Evolutionary conservation across 2,329 filamentous ascomycete genomes (phyloP), one percentile per base, ranked within the genome.

Genomic region (Cladosporium velox): DNA sequence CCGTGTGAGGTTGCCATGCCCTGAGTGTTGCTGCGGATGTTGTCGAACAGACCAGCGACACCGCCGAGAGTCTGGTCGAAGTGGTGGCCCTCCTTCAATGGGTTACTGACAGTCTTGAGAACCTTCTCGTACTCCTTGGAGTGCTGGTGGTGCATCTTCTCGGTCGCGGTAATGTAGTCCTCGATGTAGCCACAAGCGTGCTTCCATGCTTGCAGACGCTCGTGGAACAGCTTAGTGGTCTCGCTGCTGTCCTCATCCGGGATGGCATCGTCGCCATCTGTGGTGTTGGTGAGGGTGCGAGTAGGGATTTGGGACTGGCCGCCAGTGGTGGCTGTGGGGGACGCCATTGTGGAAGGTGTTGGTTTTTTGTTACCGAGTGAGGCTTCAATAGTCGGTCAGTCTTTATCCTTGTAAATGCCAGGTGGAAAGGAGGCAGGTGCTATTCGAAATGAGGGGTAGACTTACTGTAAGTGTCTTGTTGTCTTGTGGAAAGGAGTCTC

Each of bases 41-140:
- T 97, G 80, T 98, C 94, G 75, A 98, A 97, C 80, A 97, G 88
- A 67, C 92, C 91, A 54, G 92, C 89, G 65, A 99, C 81, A 67
- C 95, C 95, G 24, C 92, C 93, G n/a, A 94, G 83, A 66, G 86
- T 89, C 78, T 96, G 90, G 75, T 96, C 92, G 76, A 98, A 99
- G 80, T 99, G 95, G 72, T 96, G 88, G 2, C 91, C 92, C 79
- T 98, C 92, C 77, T 87, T 91, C 70, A 99, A 82, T 21, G 95
- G 94, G 72, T 91, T 88, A 66, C 88, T 91, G 71, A 99, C 91
- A 24, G 91, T 91, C 91, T 98, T 99, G 74, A 98, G 81, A 11
- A 95, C 89, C 80, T 91, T 94, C 82, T 98, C 93, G 75, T 97
- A 97, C 79, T 98, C 94, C 82, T 97, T 98, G 64, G 92, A 88